phyloP scores from a whole-genome alignment of 208 protist genomes.

The Trypanosoma mega region DNA sequence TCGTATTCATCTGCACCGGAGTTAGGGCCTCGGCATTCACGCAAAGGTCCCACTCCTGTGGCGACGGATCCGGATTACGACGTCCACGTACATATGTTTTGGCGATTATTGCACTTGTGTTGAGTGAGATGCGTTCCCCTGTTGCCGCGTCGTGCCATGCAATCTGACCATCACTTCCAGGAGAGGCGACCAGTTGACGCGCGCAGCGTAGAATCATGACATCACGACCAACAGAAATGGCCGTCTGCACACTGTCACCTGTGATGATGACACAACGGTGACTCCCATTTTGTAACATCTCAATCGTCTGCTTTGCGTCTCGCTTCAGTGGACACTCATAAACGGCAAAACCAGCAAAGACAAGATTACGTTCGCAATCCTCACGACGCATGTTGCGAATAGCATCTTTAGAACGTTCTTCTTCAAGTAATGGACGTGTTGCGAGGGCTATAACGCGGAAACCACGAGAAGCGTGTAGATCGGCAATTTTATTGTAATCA shows the following conservation, averaged over 20 bases:
- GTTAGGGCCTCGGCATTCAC: conserved; percentile 75
- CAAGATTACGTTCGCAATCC: conserved; percentile 87
- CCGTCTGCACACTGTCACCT: conserved; percentile 97
- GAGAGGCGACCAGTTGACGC: conserved; percentile 58
- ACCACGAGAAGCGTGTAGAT: conserved; percentile 87
- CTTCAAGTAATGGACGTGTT: conserved; percentile 72
- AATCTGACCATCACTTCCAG: conserved; percentile 25
- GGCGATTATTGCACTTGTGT: conserved; percentile 33
- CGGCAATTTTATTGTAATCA: conserved; percentile 80
- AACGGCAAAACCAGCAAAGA: conserved; percentile 96
- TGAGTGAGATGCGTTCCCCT: conserved; percentile 27
- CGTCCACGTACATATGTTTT: conserved; percentile 65
- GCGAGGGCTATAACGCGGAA: conserved; percentile 97
- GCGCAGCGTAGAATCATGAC: conserved; percentile 78
- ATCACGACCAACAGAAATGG: conserved; percentile 94
- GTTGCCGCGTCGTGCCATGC: conserved; percentile 72
- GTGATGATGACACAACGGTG: conserved; percentile 97
- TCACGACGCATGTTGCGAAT: conserved; percentile 72
- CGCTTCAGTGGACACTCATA: conserved; percentile 95
- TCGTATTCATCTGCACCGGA: conserved; percentile 26
- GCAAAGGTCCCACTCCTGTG: conserved; percentile 81
- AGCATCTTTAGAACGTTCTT: conserved; percentile 35
- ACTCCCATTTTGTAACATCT: conserved; percentile 72
- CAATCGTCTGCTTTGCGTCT: conserved; percentile 87
- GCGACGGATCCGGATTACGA: conserved; percentile 28